A percentile compares a stretch with the other conserved stretches of the same genome.
These are phyloP conservation scores for Royoungia palumana DNA, from an alignment of 768 basidiomycete species.

Conservation along the genomic window DNA sequence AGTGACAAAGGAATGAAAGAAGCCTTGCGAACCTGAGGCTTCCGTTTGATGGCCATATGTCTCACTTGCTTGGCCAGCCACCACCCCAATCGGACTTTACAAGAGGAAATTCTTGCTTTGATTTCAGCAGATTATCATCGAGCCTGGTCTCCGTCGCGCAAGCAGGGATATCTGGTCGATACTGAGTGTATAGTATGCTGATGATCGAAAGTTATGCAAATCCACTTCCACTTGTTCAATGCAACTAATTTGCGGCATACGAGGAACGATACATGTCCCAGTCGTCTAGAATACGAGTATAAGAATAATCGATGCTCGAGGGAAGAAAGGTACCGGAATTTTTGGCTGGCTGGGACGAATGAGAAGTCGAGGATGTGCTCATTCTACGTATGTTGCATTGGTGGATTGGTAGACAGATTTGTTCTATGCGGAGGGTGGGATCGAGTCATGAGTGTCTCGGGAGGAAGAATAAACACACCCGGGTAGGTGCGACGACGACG, in stretches of 20 bases:
- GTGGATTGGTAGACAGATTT: constrained; percentile 43
- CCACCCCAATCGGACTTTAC: constrained; percentile 18
- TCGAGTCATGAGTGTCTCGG: too few species aligned
- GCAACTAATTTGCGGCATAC: constrained; percentile 24
- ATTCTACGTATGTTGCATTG: constrained; percentile 41
- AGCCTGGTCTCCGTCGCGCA: neutral
- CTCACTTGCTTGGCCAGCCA: constrained; percentile 18
- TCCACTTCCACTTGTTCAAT: too few species aligned
- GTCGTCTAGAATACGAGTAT: constrained; percentile 31
- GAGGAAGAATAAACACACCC: constrained; percentile 27
- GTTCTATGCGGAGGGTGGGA: constrained; percentile 15
- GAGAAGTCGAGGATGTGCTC: constrained; percentile 34
- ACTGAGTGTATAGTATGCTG: too few species aligned
- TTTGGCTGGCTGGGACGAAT: constrained; percentile 31
- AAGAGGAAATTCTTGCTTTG: constrained; percentile 11
- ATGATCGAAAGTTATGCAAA: too few species aligned
- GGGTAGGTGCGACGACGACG: constrained; percentile 41
- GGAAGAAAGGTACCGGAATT: constrained; percentile 31
- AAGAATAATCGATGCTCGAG: neutral
- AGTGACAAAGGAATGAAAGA: constrained; percentile 30
- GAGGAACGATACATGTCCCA: constrained; percentile 48
- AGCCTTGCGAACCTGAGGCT: constrained; percentile 16
- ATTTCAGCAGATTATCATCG: constrained; percentile 8
- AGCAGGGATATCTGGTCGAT: constrained; percentile 13
- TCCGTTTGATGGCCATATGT: constrained; percentile 30